phyloP scores from a whole-genome alignment of 164 flowering plant genomes.

The Umbellularia californica region DNA sequence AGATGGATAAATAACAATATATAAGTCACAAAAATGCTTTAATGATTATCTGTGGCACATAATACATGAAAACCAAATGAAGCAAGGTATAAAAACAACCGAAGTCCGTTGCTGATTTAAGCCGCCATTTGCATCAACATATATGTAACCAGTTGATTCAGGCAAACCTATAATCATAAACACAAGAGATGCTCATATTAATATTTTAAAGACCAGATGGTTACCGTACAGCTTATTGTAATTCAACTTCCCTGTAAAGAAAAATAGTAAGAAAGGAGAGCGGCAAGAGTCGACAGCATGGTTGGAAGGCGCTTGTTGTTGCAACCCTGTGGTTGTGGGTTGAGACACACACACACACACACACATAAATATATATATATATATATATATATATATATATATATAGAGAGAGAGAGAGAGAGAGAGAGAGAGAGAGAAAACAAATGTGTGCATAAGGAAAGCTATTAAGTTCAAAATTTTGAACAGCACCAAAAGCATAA shows the following conservation, averaged over 20 bases:
- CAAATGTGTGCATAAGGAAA: no score
- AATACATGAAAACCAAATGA: background rate
- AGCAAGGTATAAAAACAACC: constrained; percentile 37
- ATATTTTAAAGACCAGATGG: background rate
- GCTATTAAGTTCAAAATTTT: no score
- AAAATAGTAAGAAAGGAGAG: background rate
- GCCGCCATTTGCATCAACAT: constrained; percentile 98
- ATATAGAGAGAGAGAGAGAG: no score
- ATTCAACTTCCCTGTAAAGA: background rate
- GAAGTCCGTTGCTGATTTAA: constrained; percentile 96
- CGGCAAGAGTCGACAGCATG: no score
- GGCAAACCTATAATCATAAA: constrained; percentile 53
- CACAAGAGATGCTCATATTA: constrained; percentile 6
- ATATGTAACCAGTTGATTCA: constrained; percentile 90
- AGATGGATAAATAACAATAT: background rate
- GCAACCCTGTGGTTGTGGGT: no score
- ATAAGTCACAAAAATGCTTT: constrained; percentile 10
- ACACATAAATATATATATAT: no score
- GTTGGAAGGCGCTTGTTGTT: no score
- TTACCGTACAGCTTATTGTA: background rate
- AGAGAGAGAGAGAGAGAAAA: no score
- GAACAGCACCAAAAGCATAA: no score
- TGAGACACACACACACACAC: no score
- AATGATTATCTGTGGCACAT: background rate
- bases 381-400: no score